A percentile compares a stretch with the other conserved stretches of the same genome.
These are phyloP conservation scores for Pseudofabraea citricarpa DNA, from an alignment of 2,329 filamentous ascomycete species.

Conservation along the genomic window DNA sequence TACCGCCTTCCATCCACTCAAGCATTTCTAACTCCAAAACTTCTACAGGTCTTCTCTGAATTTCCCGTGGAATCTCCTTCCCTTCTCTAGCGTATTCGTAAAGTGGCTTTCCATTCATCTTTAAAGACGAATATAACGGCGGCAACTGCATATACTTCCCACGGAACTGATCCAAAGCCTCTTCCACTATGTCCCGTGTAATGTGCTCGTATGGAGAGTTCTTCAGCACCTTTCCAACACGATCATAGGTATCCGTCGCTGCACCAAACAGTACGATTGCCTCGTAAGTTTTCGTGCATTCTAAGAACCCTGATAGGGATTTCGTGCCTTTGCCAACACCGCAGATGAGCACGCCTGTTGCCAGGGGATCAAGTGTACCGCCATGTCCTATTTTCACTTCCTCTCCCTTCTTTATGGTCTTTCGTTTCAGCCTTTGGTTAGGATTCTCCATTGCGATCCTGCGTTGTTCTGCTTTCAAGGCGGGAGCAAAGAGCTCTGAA, in stretches of 20 bases:
- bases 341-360: constrained; percentile 86
- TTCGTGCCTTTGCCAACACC: constrained; percentile 89
- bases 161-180: constrained; percentile 68
- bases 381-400: constrained; percentile 95
- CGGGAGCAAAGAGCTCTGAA: constrained; percentile 73
- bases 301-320: constrained; percentile 68
- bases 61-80: constrained; percentile 78
- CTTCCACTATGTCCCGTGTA: constrained; percentile 72
- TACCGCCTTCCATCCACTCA: constrained; percentile 80
- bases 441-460: constrained; percentile 52
- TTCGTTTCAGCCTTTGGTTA: constrained; percentile 55
- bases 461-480: constrained; percentile 60
- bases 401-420: constrained; percentile 50
- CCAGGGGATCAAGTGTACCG: constrained; percentile 89
- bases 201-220: constrained; percentile 74
- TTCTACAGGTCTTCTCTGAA: constrained; percentile 74
- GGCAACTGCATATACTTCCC: constrained; percentile 87
- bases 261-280: constrained; percentile 85
- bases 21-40: constrained; percentile 74
- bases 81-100: constrained; percentile 96
- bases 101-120: constrained; percentile 87
- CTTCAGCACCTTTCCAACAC: constrained; percentile 75
- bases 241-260: constrained; percentile 89
- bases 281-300: constrained; percentile 92
- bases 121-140: constrained; percentile 87